Evolutionary conservation across 2,329 filamentous ascomycete species (phyloP), one percentile per base, ranked within the genome.

Genomic region (Penicillium sp.): DNA sequence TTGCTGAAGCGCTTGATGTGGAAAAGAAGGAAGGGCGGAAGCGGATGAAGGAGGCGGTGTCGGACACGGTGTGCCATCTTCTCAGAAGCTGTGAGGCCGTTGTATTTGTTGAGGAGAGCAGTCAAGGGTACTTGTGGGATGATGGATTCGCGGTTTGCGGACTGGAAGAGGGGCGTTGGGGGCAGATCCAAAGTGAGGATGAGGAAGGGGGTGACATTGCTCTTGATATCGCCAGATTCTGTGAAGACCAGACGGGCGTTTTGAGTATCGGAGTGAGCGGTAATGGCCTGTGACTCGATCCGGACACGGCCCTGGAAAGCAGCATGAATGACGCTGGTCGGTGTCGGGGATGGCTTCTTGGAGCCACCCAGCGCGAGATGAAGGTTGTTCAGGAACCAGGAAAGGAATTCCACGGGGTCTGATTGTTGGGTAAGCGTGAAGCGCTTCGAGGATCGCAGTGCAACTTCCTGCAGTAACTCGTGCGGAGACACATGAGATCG

Each of bases 1-100:
- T 86, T 84, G 57, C 85, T 88, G 77, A 98, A 98, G 58, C 93
- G 89, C 74, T 97, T 97, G 74, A 97, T 85, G 73, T 98, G 91
- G 73, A 98, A 89, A 43, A 93, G 76, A 14, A 98, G 81, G 65
- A 86, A 97, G 0, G 90, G 91, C 0, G 93, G 93, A 0, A 98
- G 77, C 0, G 93, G 93, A 62, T 95, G 90, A 39, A 95, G 74
- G 4, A 98, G 77, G 13, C 91, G 83, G 71, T 96, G 96, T 27
- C 93, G 85, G 60, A 91, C 86, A 53, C 93, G 84, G 60, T 91
- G 87, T 43, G 89, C 86, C 58, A 91, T 81, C 63, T 91, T 88
- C 64, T 98, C 93, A 65, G 95, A 91, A 0, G 89, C 84, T 31
- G 81, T 83, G 35, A 87, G 72, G 55, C 93, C 93, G 68, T 97